These are phyloP conservation scores for Daldinia grandis DNA, from an alignment of 495 filamentous ascomycete species.

Conservation along the genomic window DNA sequence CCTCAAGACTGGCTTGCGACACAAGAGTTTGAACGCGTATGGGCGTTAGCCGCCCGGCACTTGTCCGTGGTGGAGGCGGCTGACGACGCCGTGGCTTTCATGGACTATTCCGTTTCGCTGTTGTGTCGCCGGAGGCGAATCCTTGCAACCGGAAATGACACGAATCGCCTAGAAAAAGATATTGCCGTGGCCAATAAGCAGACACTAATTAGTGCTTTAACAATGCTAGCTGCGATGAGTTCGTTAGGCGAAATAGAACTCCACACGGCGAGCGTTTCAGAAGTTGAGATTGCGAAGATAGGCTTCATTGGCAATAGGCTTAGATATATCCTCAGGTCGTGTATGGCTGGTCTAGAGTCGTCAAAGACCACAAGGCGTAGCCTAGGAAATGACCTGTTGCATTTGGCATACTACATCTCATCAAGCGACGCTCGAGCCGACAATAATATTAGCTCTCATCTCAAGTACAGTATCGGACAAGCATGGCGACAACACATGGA, in stretches of 20 bases:
- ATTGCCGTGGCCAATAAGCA: conserved; percentile 35
- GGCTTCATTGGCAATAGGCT: conserved; percentile 36
- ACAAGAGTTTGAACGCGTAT: conserved; percentile 49
- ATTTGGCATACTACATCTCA: conserved; percentile 41
- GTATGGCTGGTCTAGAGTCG: conserved; percentile 27
- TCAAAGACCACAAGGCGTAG: conserved; percentile 3
- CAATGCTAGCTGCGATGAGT: conserved; percentile 48
- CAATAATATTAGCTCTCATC: conserved; percentile 9
- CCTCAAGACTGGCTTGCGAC: conserved; percentile 57
- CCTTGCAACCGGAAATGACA: conserved; percentile 5
- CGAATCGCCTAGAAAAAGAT: conserved; percentile 35
- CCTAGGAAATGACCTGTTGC: conserved; percentile 31
- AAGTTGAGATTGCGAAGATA: conserved; percentile 36
- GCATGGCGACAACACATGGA: conserved; percentile 23
- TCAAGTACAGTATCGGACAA: conserved; percentile 28
- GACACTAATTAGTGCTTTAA: conserved; percentile 49
- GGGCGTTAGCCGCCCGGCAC: conserved; percentile 44
- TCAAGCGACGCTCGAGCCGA: conserved; percentile 23
- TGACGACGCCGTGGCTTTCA: conserved; percentile 50
- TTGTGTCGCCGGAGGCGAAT: conserved; percentile 43
- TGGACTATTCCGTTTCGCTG: conserved; percentile 45
- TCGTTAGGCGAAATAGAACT: conserved; percentile 44
- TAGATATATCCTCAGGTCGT: conserved; percentile 32
- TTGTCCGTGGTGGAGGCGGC: conserved; percentile 44
- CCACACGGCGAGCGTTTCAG: conserved; percentile 18